Base-by-base conservation (phyloP, 768 basidiomycete genomes). In the Rhizopogon salebrosus region DNA sequence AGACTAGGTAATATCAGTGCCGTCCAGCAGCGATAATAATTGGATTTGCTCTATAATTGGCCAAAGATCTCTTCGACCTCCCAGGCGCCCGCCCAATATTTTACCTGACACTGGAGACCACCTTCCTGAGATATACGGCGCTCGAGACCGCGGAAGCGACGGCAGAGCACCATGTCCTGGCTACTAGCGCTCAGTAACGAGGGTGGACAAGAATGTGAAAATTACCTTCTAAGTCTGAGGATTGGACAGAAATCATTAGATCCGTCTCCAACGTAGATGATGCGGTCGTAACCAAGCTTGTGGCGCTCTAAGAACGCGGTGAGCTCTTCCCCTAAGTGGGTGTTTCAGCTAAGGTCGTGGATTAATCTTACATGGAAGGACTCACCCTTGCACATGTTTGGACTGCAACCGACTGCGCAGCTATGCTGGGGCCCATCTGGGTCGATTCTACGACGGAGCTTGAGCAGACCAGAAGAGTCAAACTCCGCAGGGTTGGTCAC, bases 381-480 rank as follows among this genome's bases (percentile, higher is more conserved):
- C 20, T 14, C 18, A 53, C 92, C 92, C 76, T 99, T 99, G 77
- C 97, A 99, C 95, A 99, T 97, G 75, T 99, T 98, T 13, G 86
- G 81, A 52, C 85, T 85, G 74, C 97, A 99, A 6, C 95, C 95
- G 48, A 95, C 78, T 40, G 73, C 74, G 71, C 97, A 99, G 6
- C 63, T 65, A 67, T 98, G 97, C 54, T 92, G 92, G 1, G 84
- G 84, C 1, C 82, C 89, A 20, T 72, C 59, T 10, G 91, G 89
- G 54, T 86, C 87, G 39, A 98, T 75, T 40, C 87, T 78, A 13
- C 95, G 79, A 27, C 80, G 77, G 42, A 99, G 71, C 52, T 85
- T 81, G 51, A 98, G 83, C 6, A 89, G 74, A 34, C 89, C 83
- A 7, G 78, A 77, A 1, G 70, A 64, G 27, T 83, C 78, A 84